A percentile compares a stretch with the other conserved stretches of the same genome.
These are phyloP conservation scores for Saccharomycopsis lassenensis DNA, from an alignment of 805 yeast species.

Conservation along the genomic window DNA sequence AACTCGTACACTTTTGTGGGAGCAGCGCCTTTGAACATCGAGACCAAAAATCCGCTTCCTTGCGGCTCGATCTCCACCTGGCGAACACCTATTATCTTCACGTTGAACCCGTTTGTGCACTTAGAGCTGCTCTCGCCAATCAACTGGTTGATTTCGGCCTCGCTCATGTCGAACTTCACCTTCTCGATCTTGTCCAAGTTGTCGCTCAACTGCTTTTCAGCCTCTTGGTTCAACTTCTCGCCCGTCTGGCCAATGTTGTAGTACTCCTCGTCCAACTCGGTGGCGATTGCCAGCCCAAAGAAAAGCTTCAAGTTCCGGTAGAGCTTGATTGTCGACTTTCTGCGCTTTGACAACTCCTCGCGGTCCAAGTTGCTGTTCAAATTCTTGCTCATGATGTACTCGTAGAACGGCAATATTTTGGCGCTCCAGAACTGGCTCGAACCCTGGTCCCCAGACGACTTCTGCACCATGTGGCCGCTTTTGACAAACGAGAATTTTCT, in stretches of 20 bases:
- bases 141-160: conserved; percentile 1
- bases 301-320: conserved; percentile 52
- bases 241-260: conserved; percentile 17
- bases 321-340: conserved; percentile 50
- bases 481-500: conserved; percentile 22
- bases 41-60: background rate
- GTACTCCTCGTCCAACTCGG: conserved; percentile 45
- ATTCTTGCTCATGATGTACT: conserved; percentile 60
- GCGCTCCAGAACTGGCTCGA: conserved; percentile 59
- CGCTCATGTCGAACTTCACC: conserved; percentile 1
- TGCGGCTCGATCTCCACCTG: conserved; percentile 9
- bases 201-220: conserved; percentile 1
- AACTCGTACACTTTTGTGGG: conserved; percentile 29
- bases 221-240: conserved; percentile 6
- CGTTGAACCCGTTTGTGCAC: conserved; percentile 3
- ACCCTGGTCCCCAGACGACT: background rate
- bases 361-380: conserved; percentile 69
- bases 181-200: background rate
- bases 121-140: conserved; percentile 2
- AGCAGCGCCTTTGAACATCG: conserved; percentile 3
- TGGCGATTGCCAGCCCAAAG: conserved; percentile 64
- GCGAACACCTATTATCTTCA: conserved; percentile 21
- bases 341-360: conserved; percentile 61
- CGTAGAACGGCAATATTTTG: conserved; percentile 73
- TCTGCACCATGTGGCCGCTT: conserved; percentile 16